These are phyloP conservation scores for Bruguiera hainesii DNA, from an alignment of 441 rosid species.

Conservation along the genomic window DNA sequence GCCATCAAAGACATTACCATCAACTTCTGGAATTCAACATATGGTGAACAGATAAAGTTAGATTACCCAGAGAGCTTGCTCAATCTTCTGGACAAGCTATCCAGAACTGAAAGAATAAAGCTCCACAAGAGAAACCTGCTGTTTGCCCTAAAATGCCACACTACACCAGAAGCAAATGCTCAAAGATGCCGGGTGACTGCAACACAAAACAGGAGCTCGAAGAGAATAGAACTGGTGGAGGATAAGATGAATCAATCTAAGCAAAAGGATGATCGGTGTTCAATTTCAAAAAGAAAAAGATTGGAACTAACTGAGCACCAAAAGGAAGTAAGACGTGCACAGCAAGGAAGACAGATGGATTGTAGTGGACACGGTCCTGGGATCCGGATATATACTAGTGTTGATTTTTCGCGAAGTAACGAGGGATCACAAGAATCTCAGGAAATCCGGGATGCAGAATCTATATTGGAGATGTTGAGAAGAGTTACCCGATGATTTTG, in stretches of 20 bases:
- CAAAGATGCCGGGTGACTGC: conserved; percentile 33
- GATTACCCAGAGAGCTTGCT: conserved; percentile 45
- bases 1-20: conserved; percentile 36
- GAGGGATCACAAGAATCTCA: conserved; percentile 45
- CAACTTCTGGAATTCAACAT: conserved; percentile 50
- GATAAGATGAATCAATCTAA: conserved; percentile 2
- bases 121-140: conserved; percentile 34
- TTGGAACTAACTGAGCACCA: conserved; percentile 51
- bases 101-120: conserved; percentile 39
- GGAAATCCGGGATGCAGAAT: conserved; percentile 26
- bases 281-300: conserved; percentile 31
- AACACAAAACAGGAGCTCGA: conserved; percentile 31
- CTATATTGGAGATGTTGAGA: conserved; percentile 32
- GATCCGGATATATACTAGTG: conserved; percentile 38
- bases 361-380: conserved; percentile 52
- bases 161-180: conserved; percentile 15
- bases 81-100: conserved; percentile 43
- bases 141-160: conserved; percentile 22
- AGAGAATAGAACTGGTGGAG: conserved; percentile 35
- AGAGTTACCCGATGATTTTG: conserved; percentile 10
- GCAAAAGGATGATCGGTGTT: conserved; percentile 4
- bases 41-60: conserved; percentile 36
- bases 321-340: conserved; percentile 52
- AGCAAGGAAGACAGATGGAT: conserved; percentile 45
- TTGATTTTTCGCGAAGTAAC: conserved; percentile 51